phyloP scores from a whole-genome alignment of 257 asterid species.

The Gardenia jasminoides region DNA sequence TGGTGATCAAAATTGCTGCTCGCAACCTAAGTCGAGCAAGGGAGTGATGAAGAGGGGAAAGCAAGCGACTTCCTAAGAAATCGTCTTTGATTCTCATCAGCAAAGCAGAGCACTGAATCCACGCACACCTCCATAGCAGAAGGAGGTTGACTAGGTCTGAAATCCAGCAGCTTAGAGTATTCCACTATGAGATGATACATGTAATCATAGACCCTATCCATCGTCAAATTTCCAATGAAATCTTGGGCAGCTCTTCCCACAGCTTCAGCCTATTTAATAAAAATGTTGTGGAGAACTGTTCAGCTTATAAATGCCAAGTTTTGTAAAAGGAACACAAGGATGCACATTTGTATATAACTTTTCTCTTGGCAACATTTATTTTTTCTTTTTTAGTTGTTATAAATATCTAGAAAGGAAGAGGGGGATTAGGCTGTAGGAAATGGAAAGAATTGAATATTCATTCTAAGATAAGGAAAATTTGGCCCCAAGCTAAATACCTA shows the following conservation, averaged over 20 bases:
- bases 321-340: neutral
- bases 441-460: neutral
- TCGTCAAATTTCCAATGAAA: slow-evolving; percentile 53
- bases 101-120: slow-evolving; percentile 59
- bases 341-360: neutral
- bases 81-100: slow-evolving; percentile 48
- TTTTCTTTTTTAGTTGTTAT: too few species aligned
- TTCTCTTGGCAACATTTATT: neutral
- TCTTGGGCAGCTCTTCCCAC: slow-evolving; percentile 64
- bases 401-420: neutral
- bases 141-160: slow-evolving; percentile 49
- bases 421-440: neutral
- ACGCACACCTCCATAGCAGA: slow-evolving; percentile 43
- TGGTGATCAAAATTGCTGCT: neutral
- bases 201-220: slow-evolving; percentile 63
- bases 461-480: neutral
- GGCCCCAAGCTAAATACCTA: neutral
- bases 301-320: neutral
- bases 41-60: slow-evolving; percentile 35
- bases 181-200: slow-evolving; percentile 57
- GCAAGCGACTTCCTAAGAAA: slow-evolving; percentile 41
- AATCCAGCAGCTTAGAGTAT: slow-evolving; percentile 56
- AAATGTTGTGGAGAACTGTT: neutral
- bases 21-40: slow-evolving; percentile 44
- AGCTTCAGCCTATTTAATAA: slow-evolving; percentile 45